Base-by-base conservation (phyloP, 768 basidiomycete species). In the Melanogaster broomeanus region DNA sequence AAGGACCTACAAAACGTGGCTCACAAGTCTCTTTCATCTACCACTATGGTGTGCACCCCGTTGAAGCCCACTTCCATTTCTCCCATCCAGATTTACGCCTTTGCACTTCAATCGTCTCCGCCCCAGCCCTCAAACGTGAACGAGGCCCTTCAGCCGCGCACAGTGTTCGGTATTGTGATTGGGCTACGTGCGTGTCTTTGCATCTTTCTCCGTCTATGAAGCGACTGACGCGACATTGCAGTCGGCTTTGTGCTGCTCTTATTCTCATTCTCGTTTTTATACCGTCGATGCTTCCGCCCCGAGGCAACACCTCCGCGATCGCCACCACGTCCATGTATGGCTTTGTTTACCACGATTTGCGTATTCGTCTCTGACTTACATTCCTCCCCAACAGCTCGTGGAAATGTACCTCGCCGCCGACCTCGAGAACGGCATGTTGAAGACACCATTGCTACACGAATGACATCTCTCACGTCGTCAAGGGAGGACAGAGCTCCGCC, bases 241-340 rank as follows among this genome's bases (percentile, higher is more conserved):
- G 62, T 56, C 15, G 25, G 40, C 37, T 63, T 61, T 21, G 12
- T 43, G 37, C 1, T 34, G 12, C 62, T 63, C 45, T 13, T 63
- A 18, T 3, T 54, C 0, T 40, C 24, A 8, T 27, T 18, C 40
- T 35, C 31, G 4, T 48, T 19, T 22, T 13, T 56, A 15, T 54
- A 53, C 39, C 48, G 53, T 16, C 16, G 40, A 4, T 34, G 39
- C 2, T 49, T 25, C 35, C 45, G 18, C 37, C 27, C 15, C 24
- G 22, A 25, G 3, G 34, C 42, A 4, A 6, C 44, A 4, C 27
- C 6, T 10, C 27, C 30, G 25, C 41, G 16, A 19, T 11, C 19
- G 18, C 42, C 0, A 12, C 35, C 30, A 10, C 18, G 21, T 30
- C 0, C 40, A 10, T 3, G 56, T 57, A 57, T 3, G 57, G 27